Evolutionary conservation across 1,139 yeast species (phyloP).

Genomic region (Pichia kudriavzevii): DNA sequence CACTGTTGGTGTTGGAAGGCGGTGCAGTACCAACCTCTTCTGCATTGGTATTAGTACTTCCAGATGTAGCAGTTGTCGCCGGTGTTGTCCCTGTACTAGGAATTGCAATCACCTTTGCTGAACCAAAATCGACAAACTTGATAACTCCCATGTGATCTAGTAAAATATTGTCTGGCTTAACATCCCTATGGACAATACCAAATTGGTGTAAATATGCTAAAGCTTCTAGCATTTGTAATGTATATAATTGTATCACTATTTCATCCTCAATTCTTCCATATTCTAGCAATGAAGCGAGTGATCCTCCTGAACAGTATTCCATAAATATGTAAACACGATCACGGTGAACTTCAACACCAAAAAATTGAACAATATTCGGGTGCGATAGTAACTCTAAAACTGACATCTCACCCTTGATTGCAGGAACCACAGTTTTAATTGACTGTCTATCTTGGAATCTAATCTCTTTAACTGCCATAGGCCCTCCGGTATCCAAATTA

Average conservation of each 20-base stretch:
- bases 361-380: constrained; percentile 93
- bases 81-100: constrained; percentile 40
- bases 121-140: constrained; percentile 95
- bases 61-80: constrained; percentile 1
- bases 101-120: constrained; percentile 88
- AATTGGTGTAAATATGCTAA: constrained; percentile 89
- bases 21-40: background rate
- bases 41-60: constrained; percentile 19
- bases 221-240: constrained; percentile 92
- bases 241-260: constrained; percentile 81
- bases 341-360: constrained; percentile 94
- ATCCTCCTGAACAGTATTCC: constrained; percentile 98
- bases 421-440: constrained; percentile 76
- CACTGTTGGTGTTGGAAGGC: background rate
- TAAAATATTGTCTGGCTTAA: constrained; percentile 89
- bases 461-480: constrained; percentile 95
- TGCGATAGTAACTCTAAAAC: constrained; percentile 91
- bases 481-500: constrained; percentile 90
- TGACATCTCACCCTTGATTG: constrained; percentile 93
- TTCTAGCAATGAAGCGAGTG: constrained; percentile 71
- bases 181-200: constrained; percentile 95
- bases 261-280: constrained; percentile 97
- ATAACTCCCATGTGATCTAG: constrained; percentile 89
- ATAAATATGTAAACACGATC: constrained; percentile 92
- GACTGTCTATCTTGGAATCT: constrained; percentile 85